These are phyloP conservation scores for Diutina scorzettiae DNA, from an alignment of 1,139 yeast genomes.

Conservation along the genomic window DNA sequence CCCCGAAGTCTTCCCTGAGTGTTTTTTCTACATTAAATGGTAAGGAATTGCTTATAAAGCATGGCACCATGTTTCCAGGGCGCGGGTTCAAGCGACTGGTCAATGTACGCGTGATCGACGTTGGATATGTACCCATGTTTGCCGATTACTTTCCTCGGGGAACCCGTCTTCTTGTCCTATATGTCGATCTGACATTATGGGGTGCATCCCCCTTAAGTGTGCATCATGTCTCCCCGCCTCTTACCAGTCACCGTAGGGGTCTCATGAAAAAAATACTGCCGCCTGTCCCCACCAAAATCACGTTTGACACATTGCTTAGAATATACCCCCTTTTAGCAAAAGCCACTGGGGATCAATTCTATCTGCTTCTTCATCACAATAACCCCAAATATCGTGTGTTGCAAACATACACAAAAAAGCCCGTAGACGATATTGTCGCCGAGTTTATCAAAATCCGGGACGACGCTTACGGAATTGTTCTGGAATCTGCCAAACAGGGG, in stretches of 20 bases:
- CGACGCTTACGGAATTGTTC: neutral
- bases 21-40: conserved; percentile 49
- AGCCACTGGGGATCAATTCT: conserved; percentile 35
- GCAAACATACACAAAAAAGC: conserved; percentile 1
- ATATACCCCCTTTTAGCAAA: conserved; percentile 35
- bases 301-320: conserved; percentile 26
- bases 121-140: conserved; percentile 33
- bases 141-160: conserved; percentile 36
- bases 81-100: conserved; percentile 45
- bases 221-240: no score
- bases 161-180: conserved; percentile 39
- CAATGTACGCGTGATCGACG: conserved; percentile 29
- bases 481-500: neutral
- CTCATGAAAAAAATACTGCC: no score
- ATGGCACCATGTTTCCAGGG: conserved; percentile 41
- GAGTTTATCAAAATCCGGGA: neutral
- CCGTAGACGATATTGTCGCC: neutral
- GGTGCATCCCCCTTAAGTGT: conserved; percentile 1
- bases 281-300: no score
- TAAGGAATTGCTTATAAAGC: conserved; percentile 45
- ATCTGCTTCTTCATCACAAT: conserved; percentile 32
- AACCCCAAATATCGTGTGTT: conserved; percentile 18
- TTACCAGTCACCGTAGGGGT: no score
- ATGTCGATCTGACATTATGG: conserved; percentile 40
- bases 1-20: conserved; percentile 28